phyloP scores from a whole-genome alignment of 345 rosid species.

The Pseudoturritis turrita region DNA sequence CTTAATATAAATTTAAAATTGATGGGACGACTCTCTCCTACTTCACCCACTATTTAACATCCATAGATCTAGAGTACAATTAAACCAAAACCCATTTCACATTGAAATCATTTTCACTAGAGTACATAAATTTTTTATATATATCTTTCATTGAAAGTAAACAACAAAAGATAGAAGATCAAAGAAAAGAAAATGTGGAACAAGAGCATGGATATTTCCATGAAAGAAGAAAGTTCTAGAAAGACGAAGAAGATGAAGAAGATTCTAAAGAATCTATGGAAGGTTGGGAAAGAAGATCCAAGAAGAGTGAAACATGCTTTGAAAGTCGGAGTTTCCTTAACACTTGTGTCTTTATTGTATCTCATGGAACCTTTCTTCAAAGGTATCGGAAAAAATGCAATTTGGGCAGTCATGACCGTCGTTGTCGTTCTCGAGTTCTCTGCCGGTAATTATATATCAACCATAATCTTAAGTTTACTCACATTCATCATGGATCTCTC shows the following conservation, averaged over 20 bases:
- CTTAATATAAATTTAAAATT: not conserved
- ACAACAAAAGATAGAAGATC: not conserved
- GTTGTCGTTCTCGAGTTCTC: slow-evolving; percentile 86
- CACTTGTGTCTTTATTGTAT: slow-evolving; percentile 67
- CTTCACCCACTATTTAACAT: slow-evolving; percentile 10
- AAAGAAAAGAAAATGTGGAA: slow-evolving; percentile 25
- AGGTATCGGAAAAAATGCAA: slow-evolving; percentile 56
- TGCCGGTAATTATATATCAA: slow-evolving; percentile 41
- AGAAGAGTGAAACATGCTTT: slow-evolving; percentile 64
- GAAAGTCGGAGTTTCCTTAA: slow-evolving; percentile 71
- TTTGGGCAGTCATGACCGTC: slow-evolving; percentile 90
- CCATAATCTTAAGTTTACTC: not conserved
- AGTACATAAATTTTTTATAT: not conserved
- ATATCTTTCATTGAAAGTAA: not conserved
- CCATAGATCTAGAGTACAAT: not conserved
- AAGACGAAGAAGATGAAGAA: slow-evolving; percentile 36
- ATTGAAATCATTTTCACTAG: not conserved
- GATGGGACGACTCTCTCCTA: not conserved
- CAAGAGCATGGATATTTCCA: slow-evolving; percentile 25
- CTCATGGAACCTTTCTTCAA: slow-evolving; percentile 58
- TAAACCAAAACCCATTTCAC: not conserved
- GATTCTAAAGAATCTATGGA: slow-evolving; percentile 38
- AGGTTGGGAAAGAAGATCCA: slow-evolving; percentile 68
- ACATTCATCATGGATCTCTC: too few species aligned
- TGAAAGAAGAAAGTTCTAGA: slow-evolving; percentile 4